Base-by-base conservation (phyloP, 2,329 filamentous ascomycete species). In the Alternaria sp. region DNA sequence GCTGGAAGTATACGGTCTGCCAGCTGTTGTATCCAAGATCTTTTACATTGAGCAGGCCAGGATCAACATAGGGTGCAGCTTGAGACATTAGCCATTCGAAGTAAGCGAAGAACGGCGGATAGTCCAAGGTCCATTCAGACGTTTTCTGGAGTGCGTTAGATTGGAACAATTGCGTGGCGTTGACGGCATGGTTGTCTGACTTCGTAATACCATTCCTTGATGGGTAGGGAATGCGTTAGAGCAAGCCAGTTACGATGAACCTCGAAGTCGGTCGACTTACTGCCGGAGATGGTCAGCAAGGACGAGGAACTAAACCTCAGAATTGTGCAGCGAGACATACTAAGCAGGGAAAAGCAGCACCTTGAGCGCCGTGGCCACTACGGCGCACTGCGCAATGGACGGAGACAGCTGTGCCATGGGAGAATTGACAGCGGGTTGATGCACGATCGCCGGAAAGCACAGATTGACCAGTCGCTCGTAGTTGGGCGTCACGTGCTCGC, bases 51-150 rank as follows among this genome's bases (percentile, higher is more conserved):
- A 98, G 85, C 91, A 99, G 96, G 62, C 86, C 87, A 23, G 92
- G 89, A 77, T 99, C 94, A 66, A 89, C 86, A 77, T 92, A 88
- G 68, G 85, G 87, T 25, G 94, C 96, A 61, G 89, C 84, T 74
- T 96, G 92, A 50, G 95, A 96, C 73, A 99, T 86, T 47, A 89
- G 79, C 93, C 93, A 98, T 85, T 99, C 96, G 82, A 98, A 97
- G 79, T 92, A 94, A 71, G 96, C 96, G 77, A 99, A 99, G 83
- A 98, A 97, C 8, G 96, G 96, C 30, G 96, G 96, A 79, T 99
- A 99, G 83, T 99, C 96, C 76, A 99, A 90, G 0, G 96, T 99
- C 96, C 96, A 99, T 93, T 98, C 93, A 62, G 96, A 99, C 2
- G 94, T 97, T 83, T 94, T 91, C 85, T 90, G 26, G 25, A 21